These are phyloP conservation scores for Ganoderma lingzhi DNA, from an alignment of 1,284 basidiomycete genomes.

Conservation along the genomic window DNA sequence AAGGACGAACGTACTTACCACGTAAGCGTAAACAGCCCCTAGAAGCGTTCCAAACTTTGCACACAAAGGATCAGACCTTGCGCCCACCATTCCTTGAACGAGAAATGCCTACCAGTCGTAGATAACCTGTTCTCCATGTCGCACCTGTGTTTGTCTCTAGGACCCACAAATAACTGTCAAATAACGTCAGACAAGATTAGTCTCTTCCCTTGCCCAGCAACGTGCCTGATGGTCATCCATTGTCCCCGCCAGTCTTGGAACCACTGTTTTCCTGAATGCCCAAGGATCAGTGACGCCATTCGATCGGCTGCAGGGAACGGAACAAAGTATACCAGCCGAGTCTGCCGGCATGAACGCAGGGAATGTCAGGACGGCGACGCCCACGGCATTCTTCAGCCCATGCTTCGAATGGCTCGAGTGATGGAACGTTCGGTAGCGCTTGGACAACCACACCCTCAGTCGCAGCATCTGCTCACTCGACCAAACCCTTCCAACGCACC, in stretches of 20 bases:
- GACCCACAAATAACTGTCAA: slow-evolving; percentile 54
- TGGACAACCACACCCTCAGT: slow-evolving; percentile 46
- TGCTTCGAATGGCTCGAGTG: slow-evolving; percentile 55
- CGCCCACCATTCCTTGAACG: not conserved
- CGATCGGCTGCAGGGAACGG: not conserved
- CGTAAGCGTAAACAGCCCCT: slow-evolving; percentile 55
- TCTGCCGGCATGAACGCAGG: slow-evolving; percentile 53
- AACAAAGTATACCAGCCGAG: slow-evolving; percentile 43
- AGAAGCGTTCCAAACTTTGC: slow-evolving; percentile 52
- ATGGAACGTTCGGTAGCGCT: slow-evolving; percentile 40
- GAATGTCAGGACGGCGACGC: slow-evolving; percentile 52
- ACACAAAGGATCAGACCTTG: not conserved
- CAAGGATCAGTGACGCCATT: not conserved
- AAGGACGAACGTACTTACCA: slow-evolving; percentile 44
- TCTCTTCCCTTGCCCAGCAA: not conserved
- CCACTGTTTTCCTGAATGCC: slow-evolving; percentile 46
- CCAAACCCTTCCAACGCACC: slow-evolving; percentile 41
- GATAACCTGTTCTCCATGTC: slow-evolving; percentile 56
- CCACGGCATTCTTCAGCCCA: slow-evolving; percentile 55
- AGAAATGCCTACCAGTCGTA: slow-evolving; percentile 49
- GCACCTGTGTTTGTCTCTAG: slow-evolving; percentile 61
- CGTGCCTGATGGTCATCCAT: slow-evolving; percentile 56
- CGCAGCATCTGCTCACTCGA: slow-evolving; percentile 44
- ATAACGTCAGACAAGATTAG: not conserved
- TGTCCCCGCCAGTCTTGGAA: slow-evolving; percentile 50